phyloP scores from a whole-genome alignment of 169 alveolate species.

The Plasmodium inui region DNA sequence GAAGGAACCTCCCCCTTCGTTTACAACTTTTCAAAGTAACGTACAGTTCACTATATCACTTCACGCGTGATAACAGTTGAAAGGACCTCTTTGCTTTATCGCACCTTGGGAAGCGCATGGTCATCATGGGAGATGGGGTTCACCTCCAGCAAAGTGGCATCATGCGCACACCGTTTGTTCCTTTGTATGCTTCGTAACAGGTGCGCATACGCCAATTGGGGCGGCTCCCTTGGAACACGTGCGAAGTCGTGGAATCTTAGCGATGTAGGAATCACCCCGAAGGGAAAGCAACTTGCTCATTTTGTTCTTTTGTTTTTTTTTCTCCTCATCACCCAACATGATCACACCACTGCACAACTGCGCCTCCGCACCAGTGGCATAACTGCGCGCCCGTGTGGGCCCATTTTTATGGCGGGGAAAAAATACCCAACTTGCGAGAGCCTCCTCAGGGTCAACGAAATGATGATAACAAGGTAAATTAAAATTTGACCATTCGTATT shows the following conservation, averaged over 20 bases:
- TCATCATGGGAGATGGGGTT: no score
- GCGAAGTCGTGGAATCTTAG: no score
- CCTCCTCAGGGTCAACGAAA: constrained; percentile 77
- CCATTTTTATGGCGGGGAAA: not conserved
- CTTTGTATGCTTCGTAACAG: no score
- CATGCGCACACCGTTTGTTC: no score
- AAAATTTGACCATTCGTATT: constrained; percentile 37
- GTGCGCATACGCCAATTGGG: no score
- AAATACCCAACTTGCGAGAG: not conserved
- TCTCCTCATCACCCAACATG: not conserved
- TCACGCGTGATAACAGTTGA: not conserved
- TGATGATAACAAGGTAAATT: constrained; percentile 67
- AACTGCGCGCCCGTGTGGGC: not conserved
- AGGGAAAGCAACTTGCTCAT: not conserved
- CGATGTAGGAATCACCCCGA: not conserved
- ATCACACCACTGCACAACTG: no score
- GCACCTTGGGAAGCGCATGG: no score
- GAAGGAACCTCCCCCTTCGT: not conserved
- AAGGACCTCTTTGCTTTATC: no score
- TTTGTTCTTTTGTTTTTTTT: not conserved
- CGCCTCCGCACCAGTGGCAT: not conserved
- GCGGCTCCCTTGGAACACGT: no score
- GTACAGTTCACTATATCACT: not conserved
- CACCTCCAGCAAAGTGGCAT: no score
- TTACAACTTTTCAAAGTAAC: not conserved